Percentiles rank a stretch among this genome's conserved stretches.
phyloP scores from a whole-genome alignment of 2,329 filamentous ascomycete genomes.

The Aspergillus felis region DNA sequence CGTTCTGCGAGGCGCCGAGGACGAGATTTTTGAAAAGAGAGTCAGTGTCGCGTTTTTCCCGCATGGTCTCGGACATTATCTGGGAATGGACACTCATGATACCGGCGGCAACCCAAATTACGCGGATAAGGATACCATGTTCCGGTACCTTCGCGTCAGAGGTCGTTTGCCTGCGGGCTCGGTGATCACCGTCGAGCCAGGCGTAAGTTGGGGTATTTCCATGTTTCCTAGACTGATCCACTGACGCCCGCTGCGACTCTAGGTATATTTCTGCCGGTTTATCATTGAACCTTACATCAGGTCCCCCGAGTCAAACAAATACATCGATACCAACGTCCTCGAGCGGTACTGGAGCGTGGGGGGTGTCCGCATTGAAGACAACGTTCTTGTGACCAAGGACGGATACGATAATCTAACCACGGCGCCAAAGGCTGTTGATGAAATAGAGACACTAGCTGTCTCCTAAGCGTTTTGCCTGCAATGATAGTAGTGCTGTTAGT shows the following conservation, averaged over 20 bases:
- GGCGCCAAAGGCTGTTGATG: conserved; percentile 68
- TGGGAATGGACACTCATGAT: conserved; percentile 92
- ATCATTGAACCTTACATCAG: conserved; percentile 78
- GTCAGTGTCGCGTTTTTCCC: conserved; percentile 91
- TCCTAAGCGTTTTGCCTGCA: conserved; percentile 4
- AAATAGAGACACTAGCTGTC: conserved; percentile 52
- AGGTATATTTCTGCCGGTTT: conserved; percentile 87
- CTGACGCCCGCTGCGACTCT: conserved; percentile 1
- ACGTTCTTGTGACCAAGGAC: conserved; percentile 71
- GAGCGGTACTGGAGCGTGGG: conserved; percentile 83
- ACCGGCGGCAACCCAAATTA: conserved; percentile 75
- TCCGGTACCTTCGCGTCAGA: conserved; percentile 78
- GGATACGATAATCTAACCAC: conserved; percentile 81
- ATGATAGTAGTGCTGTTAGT: neutral
- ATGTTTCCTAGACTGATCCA: neutral
- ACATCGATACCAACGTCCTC: conserved; percentile 70
- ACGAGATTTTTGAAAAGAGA: conserved; percentile 71
- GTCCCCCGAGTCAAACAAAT: conserved; percentile 67
- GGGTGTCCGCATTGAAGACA: conserved; percentile 90
- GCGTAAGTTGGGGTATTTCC: conserved; percentile 51
- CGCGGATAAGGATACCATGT: conserved; percentile 75
- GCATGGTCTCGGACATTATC: conserved; percentile 84
- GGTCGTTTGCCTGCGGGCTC: conserved; percentile 70
- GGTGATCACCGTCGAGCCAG: conserved; percentile 93
- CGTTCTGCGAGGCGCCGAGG: conserved; percentile 61